Evolutionary conservation across 805 yeast genomes (phyloP), one percentile per base, ranked within the genome.

Genomic region (Saccharomycopsis synnaedendra): DNA sequence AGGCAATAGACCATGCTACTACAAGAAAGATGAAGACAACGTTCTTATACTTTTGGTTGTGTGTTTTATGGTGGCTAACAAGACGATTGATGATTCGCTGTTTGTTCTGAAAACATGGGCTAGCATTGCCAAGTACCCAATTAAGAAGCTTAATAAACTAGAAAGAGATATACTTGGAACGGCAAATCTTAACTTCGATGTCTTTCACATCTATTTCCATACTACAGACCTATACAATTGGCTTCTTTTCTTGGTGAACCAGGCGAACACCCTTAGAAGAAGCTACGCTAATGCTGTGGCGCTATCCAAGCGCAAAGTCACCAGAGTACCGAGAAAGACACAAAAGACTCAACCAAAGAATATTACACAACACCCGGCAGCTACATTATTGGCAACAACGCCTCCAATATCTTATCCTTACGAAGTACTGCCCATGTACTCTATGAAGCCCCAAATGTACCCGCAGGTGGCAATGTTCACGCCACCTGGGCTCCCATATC

Each of bases 31-130:
- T 11, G 45, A 47, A 11, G 53, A 49, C 42, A 49, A 47, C 30
- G 4, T 47, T 7, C 30, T 47, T 7, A 39, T 47, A 5, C 53
- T 45, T 27, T 44, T 46, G 72, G 76, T 50, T 48, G 57, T 55
- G 6, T 51, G 61, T 11, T 48, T 61, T 48, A 60, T 61, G 60
- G 42, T 55, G 67, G 58, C 62, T 60, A 73, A 74, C 57, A 74
- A 74, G 57, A 60, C 69, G 28, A 64, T 60, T 49, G 75, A 74
- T 56, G 79, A 74, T 54, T 75, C 70, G 45, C 67, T 71, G 39
- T 74, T 71, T 51, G 71, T 77, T 2, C 61, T 71, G 54, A 72
- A 72, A 53, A 74, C 78, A 29, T 71, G 79, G 79, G 60, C 58
- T 19, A 32, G 58, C 57, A 39, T 69, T 60, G 48, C 66, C 64